Conservation (phyloP, 2,329 filamentous ascomycete genomes). For the Xylariaceae sp. region DNA sequence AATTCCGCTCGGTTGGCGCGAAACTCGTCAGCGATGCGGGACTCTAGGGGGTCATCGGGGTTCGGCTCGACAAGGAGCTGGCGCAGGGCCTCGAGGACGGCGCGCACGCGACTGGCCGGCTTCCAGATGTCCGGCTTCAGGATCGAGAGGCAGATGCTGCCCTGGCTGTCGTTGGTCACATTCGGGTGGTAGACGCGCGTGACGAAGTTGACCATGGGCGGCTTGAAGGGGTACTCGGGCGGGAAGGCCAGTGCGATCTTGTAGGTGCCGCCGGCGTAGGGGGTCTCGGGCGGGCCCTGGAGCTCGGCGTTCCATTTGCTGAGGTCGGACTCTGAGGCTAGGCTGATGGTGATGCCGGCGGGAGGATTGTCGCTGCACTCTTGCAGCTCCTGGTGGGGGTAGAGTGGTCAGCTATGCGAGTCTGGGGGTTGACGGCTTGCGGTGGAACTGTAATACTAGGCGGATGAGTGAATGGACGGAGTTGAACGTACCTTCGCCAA, state of each 20-base stretch:
- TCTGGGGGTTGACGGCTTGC: background rate
- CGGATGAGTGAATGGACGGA: too few relatives aligned
- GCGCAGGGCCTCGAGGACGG: slow-evolving; percentile 72
- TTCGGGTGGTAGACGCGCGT: slow-evolving; percentile 97
- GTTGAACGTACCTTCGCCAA: background rate
- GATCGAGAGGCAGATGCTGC: slow-evolving; percentile 79
- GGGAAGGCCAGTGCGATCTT: slow-evolving; percentile 68
- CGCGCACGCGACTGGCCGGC: slow-evolving; percentile 69
- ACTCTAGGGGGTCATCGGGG: slow-evolving; percentile 84
- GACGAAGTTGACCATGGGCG: slow-evolving; percentile 70
- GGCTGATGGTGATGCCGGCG: slow-evolving; percentile 41
- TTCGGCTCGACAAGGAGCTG: slow-evolving; percentile 74
- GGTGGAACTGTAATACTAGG: background rate
- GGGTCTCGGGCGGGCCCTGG: slow-evolving; percentile 39
- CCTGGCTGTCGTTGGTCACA: slow-evolving; percentile 78
- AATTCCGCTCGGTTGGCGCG: slow-evolving; percentile 62
- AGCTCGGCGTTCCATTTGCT: slow-evolving; percentile 50
- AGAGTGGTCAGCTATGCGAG: background rate
- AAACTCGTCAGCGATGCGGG: slow-evolving; percentile 79
- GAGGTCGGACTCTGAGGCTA: slow-evolving; percentile 44
- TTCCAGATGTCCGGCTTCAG: slow-evolving; percentile 89
- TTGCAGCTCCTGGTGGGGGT: slow-evolving; percentile 45
- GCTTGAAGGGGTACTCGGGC: slow-evolving; percentile 83
- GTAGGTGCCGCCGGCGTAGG: slow-evolving; percentile 65
- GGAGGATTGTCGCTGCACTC: slow-evolving; percentile 47